phyloP scores from a whole-genome alignment of 1,284 basidiomycete genomes.

The Earliella scabrosa region DNA sequence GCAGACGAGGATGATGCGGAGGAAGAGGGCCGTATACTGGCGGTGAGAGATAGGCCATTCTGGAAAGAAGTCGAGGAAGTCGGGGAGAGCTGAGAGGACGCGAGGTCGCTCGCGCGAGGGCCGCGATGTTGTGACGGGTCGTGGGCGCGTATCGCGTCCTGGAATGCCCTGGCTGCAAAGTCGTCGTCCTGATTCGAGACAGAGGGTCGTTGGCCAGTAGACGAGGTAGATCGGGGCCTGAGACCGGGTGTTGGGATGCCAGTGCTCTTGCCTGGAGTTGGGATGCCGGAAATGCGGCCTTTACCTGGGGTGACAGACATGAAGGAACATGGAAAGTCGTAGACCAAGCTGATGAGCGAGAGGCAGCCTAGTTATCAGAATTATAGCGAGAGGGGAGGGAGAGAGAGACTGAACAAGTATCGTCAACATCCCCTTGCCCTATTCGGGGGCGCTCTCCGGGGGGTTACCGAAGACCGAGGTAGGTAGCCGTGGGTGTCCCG shows the following conservation, averaged over 20 bases:
- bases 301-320: conserved; percentile 57
- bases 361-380: conserved; percentile 2
- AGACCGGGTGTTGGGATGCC: conserved; percentile 70
- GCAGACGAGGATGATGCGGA: conserved; percentile 43
- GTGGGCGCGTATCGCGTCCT: conserved; percentile 77
- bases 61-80: conserved; percentile 37
- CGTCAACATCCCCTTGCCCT: conserved; percentile 15
- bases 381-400: conserved; percentile 6
- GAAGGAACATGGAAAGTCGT: conserved; percentile 17
- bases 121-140: conserved; percentile 73
- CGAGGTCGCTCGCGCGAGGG: conserved; percentile 41
- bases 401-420: conserved; percentile 17
- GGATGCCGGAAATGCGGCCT: conserved; percentile 58
- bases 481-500: conserved; percentile 1
- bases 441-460: conserved; percentile 15
- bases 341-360: conserved; percentile 1
- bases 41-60: conserved; percentile 47
- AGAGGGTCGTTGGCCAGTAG: conserved; percentile 40
- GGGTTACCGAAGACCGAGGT: conserved; percentile 14
- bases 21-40: conserved; percentile 39
- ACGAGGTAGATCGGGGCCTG: conserved; percentile 68
- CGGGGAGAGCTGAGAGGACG: conserved; percentile 51
- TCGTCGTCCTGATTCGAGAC: conserved; percentile 46
- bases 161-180: conserved; percentile 67
- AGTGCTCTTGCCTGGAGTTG: conserved; percentile 58